These are phyloP conservation scores for Tremella mesenterica DNA, from an alignment of 768 basidiomycete species.

Conservation along the genomic window DNA sequence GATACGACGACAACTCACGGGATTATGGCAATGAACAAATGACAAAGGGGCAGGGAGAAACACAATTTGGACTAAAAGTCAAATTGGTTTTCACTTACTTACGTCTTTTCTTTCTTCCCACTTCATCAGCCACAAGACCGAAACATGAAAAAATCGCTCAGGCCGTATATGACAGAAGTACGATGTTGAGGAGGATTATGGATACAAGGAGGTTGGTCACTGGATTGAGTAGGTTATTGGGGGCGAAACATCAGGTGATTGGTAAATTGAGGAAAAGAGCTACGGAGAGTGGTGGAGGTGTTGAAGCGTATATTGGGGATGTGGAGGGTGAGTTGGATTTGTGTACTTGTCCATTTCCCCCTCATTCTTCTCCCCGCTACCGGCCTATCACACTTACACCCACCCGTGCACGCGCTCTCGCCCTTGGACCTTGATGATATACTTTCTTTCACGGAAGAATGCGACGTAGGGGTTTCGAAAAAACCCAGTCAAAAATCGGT, in stretches of 20 bases:
- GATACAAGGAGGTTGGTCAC: constrained; percentile 69
- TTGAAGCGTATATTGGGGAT: constrained; percentile 82
- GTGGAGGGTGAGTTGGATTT: constrained; percentile 70
- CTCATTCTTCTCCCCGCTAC: too few species aligned
- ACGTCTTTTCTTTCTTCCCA: constrained; percentile 36
- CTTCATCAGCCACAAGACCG: constrained; percentile 18
- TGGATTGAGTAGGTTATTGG: constrained; percentile 63
- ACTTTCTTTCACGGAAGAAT: neutral
- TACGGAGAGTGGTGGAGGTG: constrained; percentile 51
- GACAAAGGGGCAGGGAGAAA: too few species aligned
- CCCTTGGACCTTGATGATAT: constrained; percentile 1
- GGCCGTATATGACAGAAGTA: constrained; percentile 41
- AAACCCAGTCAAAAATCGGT: too few species aligned
- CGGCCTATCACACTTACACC: too few species aligned
- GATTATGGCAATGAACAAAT: too few species aligned
- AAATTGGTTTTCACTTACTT: constrained; percentile 22
- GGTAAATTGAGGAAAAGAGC: constrained; percentile 69
- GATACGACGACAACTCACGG: too few species aligned
- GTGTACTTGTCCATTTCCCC: too few species aligned
- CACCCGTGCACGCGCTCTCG: too few species aligned
- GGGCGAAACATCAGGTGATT: constrained; percentile 73
- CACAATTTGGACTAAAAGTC: too few species aligned
- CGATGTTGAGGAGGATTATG: constrained; percentile 67
- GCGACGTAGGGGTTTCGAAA: neutral
- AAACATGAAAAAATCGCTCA: constrained; percentile 17